Evolutionary conservation across 2,329 filamentous ascomycete genomes (phyloP), one percentile per base, ranked within the genome.

Genomic region (Botrytis sinoallii): DNA sequence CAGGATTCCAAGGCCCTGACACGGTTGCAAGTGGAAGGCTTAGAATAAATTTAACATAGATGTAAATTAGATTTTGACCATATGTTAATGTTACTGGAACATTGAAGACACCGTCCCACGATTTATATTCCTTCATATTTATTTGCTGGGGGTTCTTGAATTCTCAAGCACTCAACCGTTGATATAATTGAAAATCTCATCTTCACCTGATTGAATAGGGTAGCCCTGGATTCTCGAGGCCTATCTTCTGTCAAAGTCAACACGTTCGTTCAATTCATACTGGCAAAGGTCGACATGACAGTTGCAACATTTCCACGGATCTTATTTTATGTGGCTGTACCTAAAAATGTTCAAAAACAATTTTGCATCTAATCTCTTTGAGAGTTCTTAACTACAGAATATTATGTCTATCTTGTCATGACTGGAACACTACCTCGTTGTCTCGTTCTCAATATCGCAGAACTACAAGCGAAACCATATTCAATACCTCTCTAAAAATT

Each of bases 391-490:
- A 29, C 3, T n/a, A 29, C 16, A 18, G 25, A 42, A 0, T n/a
- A 20, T 14, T 5, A 42, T 63, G 38, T 22, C 42, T 40, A 22
- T n/a, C 42, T 14, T 14, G 22, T 7, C 40, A 48, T 48, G 42
- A 20, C 64, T 0, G 32, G 20, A 29, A 14, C 18, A n/a, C 70
- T 75, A 6, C 72, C 42, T 20, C 74, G 75, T 44, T 82, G 84
- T 12, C 80, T 84, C 71, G 77, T 87, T 22, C 79, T 80, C 38
- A 85, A 87, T 71, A 83, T 87, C 44, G 81, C 82, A 18, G 85
- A 87, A 76, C 79, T 87, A 25, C 80, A 84, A 63, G 78, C 80
- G 38, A 78, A 84, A 60, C 85, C 85, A 0, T 87, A 86, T 75
- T 85, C 85, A 3, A 85, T 9, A 85, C 63, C 84, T 87, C 73